Evolutionary conservation across 169 alveolate species (phyloP).

Genomic region (Plasmodium knowlesi): DNA sequence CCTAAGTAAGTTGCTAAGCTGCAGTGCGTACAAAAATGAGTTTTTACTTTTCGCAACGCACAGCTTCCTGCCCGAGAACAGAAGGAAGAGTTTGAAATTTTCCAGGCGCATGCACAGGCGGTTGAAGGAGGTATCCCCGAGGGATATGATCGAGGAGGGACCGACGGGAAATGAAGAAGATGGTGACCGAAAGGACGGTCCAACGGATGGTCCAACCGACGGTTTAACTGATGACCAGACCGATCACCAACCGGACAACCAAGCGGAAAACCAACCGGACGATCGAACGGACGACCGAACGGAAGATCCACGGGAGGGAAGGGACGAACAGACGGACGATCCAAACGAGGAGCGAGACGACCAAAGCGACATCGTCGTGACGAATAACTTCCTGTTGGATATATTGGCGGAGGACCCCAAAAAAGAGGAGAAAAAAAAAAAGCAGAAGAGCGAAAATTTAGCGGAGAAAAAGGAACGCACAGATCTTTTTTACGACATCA

Average conservation of each 20-base stretch:
- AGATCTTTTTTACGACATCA: conserved; percentile 9
- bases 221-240: background rate
- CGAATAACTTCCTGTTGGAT: background rate
- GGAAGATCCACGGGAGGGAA: background rate
- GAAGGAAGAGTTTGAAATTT: background rate
- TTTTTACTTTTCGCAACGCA: conserved; percentile 4
- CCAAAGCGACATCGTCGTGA: conserved; percentile 7
- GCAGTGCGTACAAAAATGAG: conserved; percentile 10
- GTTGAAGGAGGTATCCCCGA: conserved; percentile 7
- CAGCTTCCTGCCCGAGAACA: background rate
- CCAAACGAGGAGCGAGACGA: background rate
- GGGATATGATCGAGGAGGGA: background rate
- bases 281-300: background rate
- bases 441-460: background rate
- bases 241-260: background rate
- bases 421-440: background rate
- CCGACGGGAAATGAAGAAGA: background rate
- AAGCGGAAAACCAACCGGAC: background rate
- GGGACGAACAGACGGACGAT: background rate
- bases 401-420: background rate
- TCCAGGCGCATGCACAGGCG: conserved; percentile 2
- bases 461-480: conserved; percentile 13
- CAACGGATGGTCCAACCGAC: background rate
- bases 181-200: background rate
- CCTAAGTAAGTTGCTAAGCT: background rate